A percentile compares a stretch with the other conserved stretches of the same genome.
Evolutionary conservation across 441 rosid species (phyloP).

Genomic region (Cnidoscolus chayamansa): DNA sequence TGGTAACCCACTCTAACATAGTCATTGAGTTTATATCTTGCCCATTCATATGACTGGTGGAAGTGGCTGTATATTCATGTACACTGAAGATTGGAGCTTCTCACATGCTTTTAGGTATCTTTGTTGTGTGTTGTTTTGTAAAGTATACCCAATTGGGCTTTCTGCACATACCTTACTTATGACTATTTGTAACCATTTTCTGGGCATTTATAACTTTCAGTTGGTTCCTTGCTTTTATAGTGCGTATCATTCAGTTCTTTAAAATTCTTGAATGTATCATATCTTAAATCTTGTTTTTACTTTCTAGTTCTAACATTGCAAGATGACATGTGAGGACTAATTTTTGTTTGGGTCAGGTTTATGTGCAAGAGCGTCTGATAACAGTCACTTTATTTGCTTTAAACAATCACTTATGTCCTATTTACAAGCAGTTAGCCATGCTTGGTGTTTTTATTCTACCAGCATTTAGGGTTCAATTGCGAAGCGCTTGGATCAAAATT

Average conservation of each 20-base stretch:
- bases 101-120: conserved; percentile 37
- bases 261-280: conserved; percentile 24
- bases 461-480: neutral
- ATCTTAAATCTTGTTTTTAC: conserved; percentile 9
- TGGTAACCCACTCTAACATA: conserved; percentile 41
- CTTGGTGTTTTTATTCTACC: neutral
- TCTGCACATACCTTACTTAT: conserved; percentile 41
- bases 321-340: neutral
- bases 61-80: conserved; percentile 51
- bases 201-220: conserved; percentile 30
- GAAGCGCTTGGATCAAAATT: neutral
- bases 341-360: neutral
- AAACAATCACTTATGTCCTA: neutral
- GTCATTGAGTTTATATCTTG: conserved; percentile 36
- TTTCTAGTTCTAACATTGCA: neutral
- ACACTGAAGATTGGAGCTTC: conserved; percentile 41
- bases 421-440: neutral
- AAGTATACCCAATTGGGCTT: conserved; percentile 44
- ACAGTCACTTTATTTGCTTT: neutral
- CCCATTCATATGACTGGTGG: conserved; percentile 25
- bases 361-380: neutral
- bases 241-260: conserved; percentile 20
- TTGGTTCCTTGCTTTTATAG: conserved; percentile 25
- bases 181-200: conserved; percentile 34
- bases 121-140: conserved; percentile 42